Base-by-base conservation (phyloP, 345 rosid species). In the Salix arbutifolia region DNA sequence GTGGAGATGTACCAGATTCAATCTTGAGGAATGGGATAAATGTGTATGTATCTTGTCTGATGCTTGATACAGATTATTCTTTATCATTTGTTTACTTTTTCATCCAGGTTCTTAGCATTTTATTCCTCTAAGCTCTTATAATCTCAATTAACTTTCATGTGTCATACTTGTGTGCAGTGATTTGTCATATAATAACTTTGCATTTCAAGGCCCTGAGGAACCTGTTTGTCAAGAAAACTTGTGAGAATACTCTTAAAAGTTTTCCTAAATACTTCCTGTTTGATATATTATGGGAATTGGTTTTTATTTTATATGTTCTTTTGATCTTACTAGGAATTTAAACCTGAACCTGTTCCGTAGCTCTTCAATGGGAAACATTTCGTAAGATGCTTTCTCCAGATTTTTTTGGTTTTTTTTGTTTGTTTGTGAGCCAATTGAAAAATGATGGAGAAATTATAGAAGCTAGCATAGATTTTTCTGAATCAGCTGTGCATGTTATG, bases 311-410 rank as follows among this genome's bases (percentile, higher is more conserved):
- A 48, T 40, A n/a, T 40, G 62, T 71, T 53, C 33, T 62, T 37
- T 56, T 21, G 23, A 19, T 65, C 46, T 37, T 38, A 65, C 76
- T 71, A 88, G 91, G 90, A 86, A 84, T 79, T 82, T 88, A 72
- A 84, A 89, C 84, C 79, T 91, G 74, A 92, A 92, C 86, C 78
- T 91, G 75, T 92, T 85, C 72, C 81, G 80, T 71, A 88, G 90
- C 81, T 83, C 91, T 73, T 78, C 86, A 1, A 79, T 40, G 9
- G 65, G 77, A 48, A 84, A 83, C 72, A 78, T 75, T 62, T 72
- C 80, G 97, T 92, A 86, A 82, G 91, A 81, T 79, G 76, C 44
- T 61, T 67, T 53, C 28, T 38, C 60, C 28, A 66, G 69, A 48
- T 60, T 62, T 65, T 13, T 40, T 53, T 46, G 3, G 60, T 73